Conservation (phyloP, 306 rosid species). For the Gynostemma pentaphyllum region DNA sequence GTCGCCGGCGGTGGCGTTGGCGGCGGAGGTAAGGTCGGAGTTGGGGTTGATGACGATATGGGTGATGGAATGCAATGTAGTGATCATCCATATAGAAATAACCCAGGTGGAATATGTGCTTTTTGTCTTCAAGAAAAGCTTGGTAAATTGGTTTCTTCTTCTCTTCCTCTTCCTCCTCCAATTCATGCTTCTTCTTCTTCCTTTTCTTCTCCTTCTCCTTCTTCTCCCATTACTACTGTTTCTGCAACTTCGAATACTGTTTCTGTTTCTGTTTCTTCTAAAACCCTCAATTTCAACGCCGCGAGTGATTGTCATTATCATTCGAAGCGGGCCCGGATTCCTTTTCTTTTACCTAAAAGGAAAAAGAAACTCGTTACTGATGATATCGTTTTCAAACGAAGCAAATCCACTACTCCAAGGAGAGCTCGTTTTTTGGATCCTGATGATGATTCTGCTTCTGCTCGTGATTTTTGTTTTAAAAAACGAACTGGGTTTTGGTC, state of each 20-base stretch:
- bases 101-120: constrained; percentile 96
- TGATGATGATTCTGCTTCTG: too few relatives aligned
- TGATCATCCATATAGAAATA: constrained; percentile 65
- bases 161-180: constrained; percentile 69
- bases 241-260: constrained; percentile 27
- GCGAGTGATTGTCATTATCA: constrained; percentile 12
- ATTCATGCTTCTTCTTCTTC: constrained; percentile 48
- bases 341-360: constrained; percentile 55
- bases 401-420: constrained; percentile 71
- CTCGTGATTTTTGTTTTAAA: constrained; percentile 37
- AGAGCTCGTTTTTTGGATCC: constrained; percentile 25
- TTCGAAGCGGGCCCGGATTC: constrained; percentile 40
- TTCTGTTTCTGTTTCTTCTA: constrained; percentile 15
- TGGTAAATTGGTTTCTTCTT: constrained; percentile 78
- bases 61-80: constrained; percentile 83
- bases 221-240: constrained; percentile 50
- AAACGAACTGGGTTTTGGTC: constrained; percentile 83
- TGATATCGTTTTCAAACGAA: constrained; percentile 49
- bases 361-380: constrained; percentile 33
- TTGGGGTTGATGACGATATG: constrained; percentile 43
- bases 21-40: constrained; percentile 31
- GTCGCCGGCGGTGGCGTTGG: constrained; percentile 11
- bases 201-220: constrained; percentile 65
- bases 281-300: constrained; percentile 2
- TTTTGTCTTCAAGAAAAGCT: constrained; percentile 92